These are phyloP conservation scores for Cenchrus fungigraminus DNA, from an alignment of 176 grass and related monocot genomes.

Conservation along the genomic window DNA sequence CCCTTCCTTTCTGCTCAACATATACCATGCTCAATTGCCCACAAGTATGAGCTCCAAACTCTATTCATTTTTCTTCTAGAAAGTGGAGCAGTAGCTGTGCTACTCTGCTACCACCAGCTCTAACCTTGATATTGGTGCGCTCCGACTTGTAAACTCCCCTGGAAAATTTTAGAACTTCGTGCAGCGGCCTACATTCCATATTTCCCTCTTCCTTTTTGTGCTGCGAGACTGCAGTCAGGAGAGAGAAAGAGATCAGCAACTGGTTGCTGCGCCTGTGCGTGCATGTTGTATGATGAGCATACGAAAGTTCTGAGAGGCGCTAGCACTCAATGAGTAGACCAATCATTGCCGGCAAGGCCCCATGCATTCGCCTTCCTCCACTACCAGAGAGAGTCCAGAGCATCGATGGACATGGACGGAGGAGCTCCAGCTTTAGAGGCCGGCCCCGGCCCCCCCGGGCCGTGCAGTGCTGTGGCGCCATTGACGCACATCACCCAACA, in stretches of 20 bases:
- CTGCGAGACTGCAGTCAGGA: background rate
- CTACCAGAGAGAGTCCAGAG: constrained; percentile 19
- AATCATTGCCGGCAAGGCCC: constrained; percentile 73
- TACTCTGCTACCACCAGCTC: constrained; percentile 12
- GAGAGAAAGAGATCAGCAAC: background rate
- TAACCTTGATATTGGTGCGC: constrained; percentile 10
- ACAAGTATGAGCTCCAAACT: constrained; percentile 9
- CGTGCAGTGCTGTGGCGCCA: constrained; percentile 40
- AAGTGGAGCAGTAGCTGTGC: constrained; percentile 16
- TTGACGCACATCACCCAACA: constrained; percentile 50
- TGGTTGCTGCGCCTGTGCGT: background rate
- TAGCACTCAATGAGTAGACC: constrained; percentile 74
- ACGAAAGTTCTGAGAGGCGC: constrained; percentile 63
- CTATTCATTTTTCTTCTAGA: background rate
- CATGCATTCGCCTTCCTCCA: constrained; percentile 46
- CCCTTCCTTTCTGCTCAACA: background rate
- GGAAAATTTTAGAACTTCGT: constrained; percentile 34
- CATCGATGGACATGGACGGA: background rate
- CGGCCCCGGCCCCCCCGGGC: background rate
- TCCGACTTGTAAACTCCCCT: constrained; percentile 37
- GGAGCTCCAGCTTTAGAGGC: constrained; percentile 36
- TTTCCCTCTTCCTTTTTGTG: constrained; percentile 4
- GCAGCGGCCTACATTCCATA: constrained; percentile 20
- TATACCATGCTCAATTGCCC: constrained; percentile 10
- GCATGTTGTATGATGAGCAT: constrained; percentile 60